These are phyloP conservation scores for Helicostylum pulchrum DNA, from an alignment of 192 early-diverging fungal genomes.

Conservation along the genomic window DNA sequence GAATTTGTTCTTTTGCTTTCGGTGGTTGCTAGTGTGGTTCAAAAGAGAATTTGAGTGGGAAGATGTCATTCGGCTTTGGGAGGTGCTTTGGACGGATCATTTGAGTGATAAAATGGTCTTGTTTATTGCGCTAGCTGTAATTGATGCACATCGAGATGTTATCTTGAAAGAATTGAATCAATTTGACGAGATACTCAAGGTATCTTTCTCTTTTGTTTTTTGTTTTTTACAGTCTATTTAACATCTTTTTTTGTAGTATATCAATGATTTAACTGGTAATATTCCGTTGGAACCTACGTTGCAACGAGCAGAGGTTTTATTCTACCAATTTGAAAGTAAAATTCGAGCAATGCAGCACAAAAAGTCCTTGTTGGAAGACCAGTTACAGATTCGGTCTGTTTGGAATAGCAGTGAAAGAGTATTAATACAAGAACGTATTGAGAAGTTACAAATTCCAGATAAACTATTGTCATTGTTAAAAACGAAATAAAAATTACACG, in stretches of 20 bases:
- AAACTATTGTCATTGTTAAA: not conserved
- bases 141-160: constrained; percentile 75
- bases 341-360: constrained; percentile 44
- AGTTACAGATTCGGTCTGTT: constrained; percentile 21
- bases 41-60: constrained; percentile 95
- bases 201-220: constrained; percentile 19
- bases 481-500: too few species aligned
- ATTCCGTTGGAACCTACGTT: constrained; percentile 69
- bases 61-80: constrained; percentile 84
- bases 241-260: constrained; percentile 47
- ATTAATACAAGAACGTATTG: constrained; percentile 1
- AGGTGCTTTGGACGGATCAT: constrained; percentile 76
- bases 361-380: constrained; percentile 15
- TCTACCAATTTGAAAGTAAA: constrained; percentile 52
- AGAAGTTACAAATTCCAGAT: not conserved
- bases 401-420: constrained; percentile 26
- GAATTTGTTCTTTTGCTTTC: constrained; percentile 96
- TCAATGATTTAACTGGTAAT: constrained; percentile 79
- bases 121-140: constrained; percentile 89
- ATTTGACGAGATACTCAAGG: constrained; percentile 91
- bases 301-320: constrained; percentile 70
- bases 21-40: constrained; percentile 95
- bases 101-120: constrained; percentile 76
- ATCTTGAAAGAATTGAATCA: constrained; percentile 73
- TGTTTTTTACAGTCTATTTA: not conserved